phyloP scores from a whole-genome alignment of 495 filamentous ascomycete genomes.

The Tuber indicum region DNA sequence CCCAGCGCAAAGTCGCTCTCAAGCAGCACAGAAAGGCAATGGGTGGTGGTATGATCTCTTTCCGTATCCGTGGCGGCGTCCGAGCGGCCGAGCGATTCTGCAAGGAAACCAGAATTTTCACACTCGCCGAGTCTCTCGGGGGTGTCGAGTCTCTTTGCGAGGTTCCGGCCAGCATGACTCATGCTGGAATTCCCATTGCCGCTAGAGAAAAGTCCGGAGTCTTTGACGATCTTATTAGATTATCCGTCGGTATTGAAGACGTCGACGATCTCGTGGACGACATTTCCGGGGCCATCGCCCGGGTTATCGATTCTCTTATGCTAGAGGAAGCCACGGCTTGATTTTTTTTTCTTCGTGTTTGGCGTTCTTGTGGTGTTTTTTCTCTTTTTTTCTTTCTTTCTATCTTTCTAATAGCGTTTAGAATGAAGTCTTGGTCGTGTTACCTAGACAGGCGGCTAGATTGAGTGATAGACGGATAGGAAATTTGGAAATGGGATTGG shows the following conservation, averaged over 20 bases:
- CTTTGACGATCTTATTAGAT: slow-evolving; percentile 90
- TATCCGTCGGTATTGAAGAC: slow-evolving; percentile 94
- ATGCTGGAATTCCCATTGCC: slow-evolving; percentile 85
- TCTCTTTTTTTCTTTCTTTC: neutral
- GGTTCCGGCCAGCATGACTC: slow-evolving; percentile 90
- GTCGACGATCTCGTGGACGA: slow-evolving; percentile 73
- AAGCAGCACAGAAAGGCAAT: slow-evolving; percentile 91
- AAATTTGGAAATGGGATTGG: neutral
- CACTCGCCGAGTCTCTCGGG: slow-evolving; percentile 84
- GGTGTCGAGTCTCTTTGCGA: slow-evolving; percentile 90
- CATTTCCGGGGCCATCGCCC: slow-evolving; percentile 76
- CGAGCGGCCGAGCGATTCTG: slow-evolving; percentile 87
- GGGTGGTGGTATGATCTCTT: slow-evolving; percentile 95
- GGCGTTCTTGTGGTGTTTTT: neutral
- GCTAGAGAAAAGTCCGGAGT: slow-evolving; percentile 87
- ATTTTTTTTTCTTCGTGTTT: neutral
- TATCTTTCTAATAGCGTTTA: slow-evolving; percentile 1
- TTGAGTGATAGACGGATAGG: neutral
- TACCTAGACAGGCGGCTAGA: neutral
- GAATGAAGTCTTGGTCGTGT: slow-evolving; percentile 4
- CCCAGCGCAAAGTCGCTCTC: slow-evolving; percentile 72
- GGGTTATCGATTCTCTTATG: slow-evolving; percentile 55
- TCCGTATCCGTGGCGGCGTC: slow-evolving; percentile 87
- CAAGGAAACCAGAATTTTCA: slow-evolving; percentile 80
- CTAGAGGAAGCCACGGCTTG: slow-evolving; percentile 30